phyloP scores from a whole-genome alignment of 805 yeast species.

The Lipomyces spencermartinsiae region DNA sequence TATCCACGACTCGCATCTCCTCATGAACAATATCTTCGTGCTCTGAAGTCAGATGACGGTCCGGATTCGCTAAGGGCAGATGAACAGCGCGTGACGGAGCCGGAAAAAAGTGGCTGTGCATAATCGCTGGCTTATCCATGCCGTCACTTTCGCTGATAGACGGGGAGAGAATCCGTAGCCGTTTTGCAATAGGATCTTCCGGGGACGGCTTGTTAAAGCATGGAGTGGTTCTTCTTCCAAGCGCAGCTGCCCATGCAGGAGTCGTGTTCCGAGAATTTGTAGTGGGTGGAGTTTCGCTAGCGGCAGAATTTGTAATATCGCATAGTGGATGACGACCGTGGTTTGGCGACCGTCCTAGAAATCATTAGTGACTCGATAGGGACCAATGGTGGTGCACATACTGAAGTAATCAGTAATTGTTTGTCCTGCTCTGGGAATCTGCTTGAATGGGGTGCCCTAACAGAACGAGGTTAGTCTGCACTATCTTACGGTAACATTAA shows the following conservation, averaged over 20 bases:
- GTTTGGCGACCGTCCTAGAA: neutral
- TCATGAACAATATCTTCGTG: neutral
- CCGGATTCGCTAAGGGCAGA: neutral
- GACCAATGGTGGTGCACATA: neutral
- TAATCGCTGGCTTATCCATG: neutral
- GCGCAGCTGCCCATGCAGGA: neutral
- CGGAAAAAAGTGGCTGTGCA: slow-evolving; percentile 15
- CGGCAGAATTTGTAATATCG: slow-evolving; percentile 1
- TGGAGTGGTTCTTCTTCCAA: neutral
- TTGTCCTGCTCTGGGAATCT: neutral
- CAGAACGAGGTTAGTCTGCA: neutral
- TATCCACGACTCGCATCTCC: neutral
- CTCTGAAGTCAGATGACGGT: neutral
- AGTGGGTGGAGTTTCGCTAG: neutral
- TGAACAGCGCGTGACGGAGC: neutral
- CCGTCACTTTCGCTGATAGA: neutral
- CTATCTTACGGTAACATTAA: neutral
- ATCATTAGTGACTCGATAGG: neutral
- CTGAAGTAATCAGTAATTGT: slow-evolving; percentile 19
- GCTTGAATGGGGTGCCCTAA: slow-evolving; percentile 7
- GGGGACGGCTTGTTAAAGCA: neutral
- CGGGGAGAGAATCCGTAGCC: slow-evolving; percentile 3
- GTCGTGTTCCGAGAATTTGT: too few species aligned
- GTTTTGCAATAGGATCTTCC: slow-evolving; percentile 10
- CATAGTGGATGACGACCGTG: neutral